Percentiles rank a stretch among this genome's conserved stretches.
phyloP scores from a whole-genome alignment of 345 rosid species.

The Capsella bursapastoris region DNA sequence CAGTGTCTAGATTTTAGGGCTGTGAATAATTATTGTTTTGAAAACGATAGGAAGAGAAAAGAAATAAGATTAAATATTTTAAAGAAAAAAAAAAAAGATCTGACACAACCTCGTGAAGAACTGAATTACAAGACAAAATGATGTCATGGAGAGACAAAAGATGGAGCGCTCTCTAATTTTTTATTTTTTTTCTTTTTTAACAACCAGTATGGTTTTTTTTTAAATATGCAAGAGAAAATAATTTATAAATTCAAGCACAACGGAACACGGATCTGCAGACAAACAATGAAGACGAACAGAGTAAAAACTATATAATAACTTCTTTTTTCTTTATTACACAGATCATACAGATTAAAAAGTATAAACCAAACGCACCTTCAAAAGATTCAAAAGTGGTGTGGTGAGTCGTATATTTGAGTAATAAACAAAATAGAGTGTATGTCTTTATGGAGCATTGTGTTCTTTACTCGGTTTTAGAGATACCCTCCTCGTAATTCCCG shows the following conservation, averaged over 20 bases:
- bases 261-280: slow-evolving; percentile 46
- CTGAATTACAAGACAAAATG: slow-evolving; percentile 78
- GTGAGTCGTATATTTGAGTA: slow-evolving; percentile 3
- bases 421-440: background rate
- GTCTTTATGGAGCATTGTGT: slow-evolving; percentile 49
- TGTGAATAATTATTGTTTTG: slow-evolving; percentile 42
- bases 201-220: no score
- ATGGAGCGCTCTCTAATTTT: slow-evolving; percentile 45
- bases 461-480: slow-evolving; percentile 46
- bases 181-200: background rate
- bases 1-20: slow-evolving; percentile 47
- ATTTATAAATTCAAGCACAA: no score
- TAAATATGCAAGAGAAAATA: no score
- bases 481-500: slow-evolving; percentile 42
- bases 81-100: slow-evolving; percentile 43
- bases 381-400: slow-evolving; percentile 39
- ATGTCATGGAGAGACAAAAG: slow-evolving; percentile 65
- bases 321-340: no score
- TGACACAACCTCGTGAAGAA: slow-evolving; percentile 94
- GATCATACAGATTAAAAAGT: background rate
- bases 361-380: slow-evolving; percentile 32
- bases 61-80: background rate
- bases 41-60: slow-evolving; percentile 32
- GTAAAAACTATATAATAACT: slow-evolving; percentile 13
- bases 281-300: slow-evolving; percentile 46